Evolutionary conservation across 305 asterid species (phyloP).

Genomic region (Striga hermonthica): DNA sequence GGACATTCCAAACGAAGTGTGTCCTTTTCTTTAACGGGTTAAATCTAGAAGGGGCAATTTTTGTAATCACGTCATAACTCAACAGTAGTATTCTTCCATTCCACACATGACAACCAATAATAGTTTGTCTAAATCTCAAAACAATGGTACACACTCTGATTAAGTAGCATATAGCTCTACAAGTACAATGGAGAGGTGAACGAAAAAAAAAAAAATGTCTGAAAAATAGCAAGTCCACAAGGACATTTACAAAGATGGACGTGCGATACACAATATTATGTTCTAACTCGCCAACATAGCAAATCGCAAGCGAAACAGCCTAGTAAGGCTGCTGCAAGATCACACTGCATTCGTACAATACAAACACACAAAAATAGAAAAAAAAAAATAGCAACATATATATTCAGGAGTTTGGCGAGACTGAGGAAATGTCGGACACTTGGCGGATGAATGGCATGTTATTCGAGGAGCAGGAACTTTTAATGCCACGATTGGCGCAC

Average conservation of each 20-base stretch:
- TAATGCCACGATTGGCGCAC: slow-evolving; percentile 31
- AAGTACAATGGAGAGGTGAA: neutral
- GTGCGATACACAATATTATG: slow-evolving; percentile 1
- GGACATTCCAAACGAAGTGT: neutral
- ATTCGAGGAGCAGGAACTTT: slow-evolving; percentile 49
- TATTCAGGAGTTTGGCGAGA: neutral
- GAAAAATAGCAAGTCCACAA: slow-evolving; percentile 2
- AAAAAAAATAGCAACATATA: slow-evolving; percentile 25
- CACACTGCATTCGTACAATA: slow-evolving; percentile 25
- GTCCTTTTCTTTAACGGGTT: neutral
- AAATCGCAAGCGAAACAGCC: slow-evolving; percentile 17
- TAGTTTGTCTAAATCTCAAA: neutral
- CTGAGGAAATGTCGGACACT: slow-evolving; percentile 43
- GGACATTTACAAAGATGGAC: neutral
- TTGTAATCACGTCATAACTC: neutral
- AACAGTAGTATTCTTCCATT: neutral
- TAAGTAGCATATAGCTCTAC: neutral
- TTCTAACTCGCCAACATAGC: slow-evolving; percentile 5
- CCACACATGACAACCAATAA: slow-evolving; percentile 1
- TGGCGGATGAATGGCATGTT: slow-evolving; percentile 56
- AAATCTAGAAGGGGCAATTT: neutral
- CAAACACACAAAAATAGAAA: slow-evolving; percentile 24
- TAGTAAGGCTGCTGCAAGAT: slow-evolving; percentile 6
- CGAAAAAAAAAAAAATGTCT: slow-evolving; percentile 19
- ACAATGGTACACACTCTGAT: neutral